Evolutionary conservation across 768 basidiomycete species (phyloP), one percentile per base, ranked within the genome.

Genomic region (Hericium alpestre): DNA sequence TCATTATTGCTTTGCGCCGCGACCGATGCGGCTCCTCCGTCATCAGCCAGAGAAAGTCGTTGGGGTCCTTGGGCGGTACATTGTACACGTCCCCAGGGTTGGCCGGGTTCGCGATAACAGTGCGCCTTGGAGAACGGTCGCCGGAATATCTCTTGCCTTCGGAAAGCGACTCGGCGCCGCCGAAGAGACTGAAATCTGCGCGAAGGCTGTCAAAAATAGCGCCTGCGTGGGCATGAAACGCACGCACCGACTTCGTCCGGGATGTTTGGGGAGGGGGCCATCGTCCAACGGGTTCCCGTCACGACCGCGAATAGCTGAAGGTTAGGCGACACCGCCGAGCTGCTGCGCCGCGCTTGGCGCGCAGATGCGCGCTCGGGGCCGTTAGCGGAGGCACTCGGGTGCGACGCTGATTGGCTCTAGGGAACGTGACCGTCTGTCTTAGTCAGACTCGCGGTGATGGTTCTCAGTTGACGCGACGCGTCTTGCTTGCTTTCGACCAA

Each of bases 11-110:
- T 73, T 82, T 84, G 57, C 96, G 75, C 55, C 96, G 75, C 15
- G 84, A 83, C 52, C 95, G 81, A 71, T 99, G 96, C 2, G 96
- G 96, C 66, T 99, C 96, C 71, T 99, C 96, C 0, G 92, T 96
- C 85, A 97, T 90, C 48, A 94, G 66, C 96, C 96, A 99, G 32
- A 97, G 76, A 65, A 96, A 98, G 63, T 98, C 95, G 0, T 76
- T 70, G 1, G 90, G 87, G 64, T 93, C 84, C 67, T 84, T 83
- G 0, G 86, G 86, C 2, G 82, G 81, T 5, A 71, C 76, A 18
- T 74, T 69, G 64, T 79, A 69, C 3, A 71, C 68, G 41, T 66
- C 67, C 9, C 73, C 77, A 59, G 78, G 65, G 58, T 75, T 72
- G 47, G 76, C 71, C 3, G 75, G 74, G n/a, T 70, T 69, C 2